Percentiles rank a stretch among this genome's conserved stretches.
These are phyloP conservation scores for Acer negundo DNA, from an alignment of 345 rosid species.

Conservation along the genomic window DNA sequence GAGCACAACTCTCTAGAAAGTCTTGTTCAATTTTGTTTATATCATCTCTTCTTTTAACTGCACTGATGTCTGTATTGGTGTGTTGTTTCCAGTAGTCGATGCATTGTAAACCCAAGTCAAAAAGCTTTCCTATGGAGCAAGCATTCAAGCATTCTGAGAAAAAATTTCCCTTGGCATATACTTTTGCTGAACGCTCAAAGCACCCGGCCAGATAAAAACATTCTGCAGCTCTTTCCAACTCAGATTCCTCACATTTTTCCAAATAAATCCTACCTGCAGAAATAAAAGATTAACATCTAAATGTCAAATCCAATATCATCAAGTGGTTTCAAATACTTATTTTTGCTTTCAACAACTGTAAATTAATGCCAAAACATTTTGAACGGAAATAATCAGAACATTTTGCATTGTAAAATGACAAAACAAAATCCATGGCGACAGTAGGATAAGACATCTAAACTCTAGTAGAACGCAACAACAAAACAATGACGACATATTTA, in stretches of 20 bases:
- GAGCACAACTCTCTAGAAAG: constrained; percentile 39
- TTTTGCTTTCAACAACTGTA: background rate
- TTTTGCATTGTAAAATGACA: too few relatives aligned
- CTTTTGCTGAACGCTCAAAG: constrained; percentile 38
- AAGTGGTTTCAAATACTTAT: too few relatives aligned
- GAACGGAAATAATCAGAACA: too few relatives aligned
- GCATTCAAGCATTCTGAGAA: constrained; percentile 35
- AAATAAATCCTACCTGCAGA: constrained; percentile 42
- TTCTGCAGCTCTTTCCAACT: constrained; percentile 40
- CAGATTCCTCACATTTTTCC: constrained; percentile 20
- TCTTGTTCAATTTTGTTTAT: constrained; percentile 31
- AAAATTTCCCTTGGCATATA: constrained; percentile 32
- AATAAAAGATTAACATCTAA: background rate
- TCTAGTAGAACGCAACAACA: too few relatives aligned
- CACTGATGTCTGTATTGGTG: background rate
- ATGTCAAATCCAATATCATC: background rate
- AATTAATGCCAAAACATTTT: background rate
- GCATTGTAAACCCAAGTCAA: constrained; percentile 38
- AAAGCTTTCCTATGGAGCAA: constrained; percentile 39
- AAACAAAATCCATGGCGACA: too few relatives aligned
- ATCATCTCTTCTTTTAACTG: constrained; percentile 16
- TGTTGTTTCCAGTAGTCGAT: constrained; percentile 36
- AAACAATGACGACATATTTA: too few relatives aligned
- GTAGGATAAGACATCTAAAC: too few relatives aligned
- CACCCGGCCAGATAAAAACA: constrained; percentile 39